Evolutionary conservation across 208 protist species (phyloP).

Genomic region (Leptomonas pyrrhocoris): DNA sequence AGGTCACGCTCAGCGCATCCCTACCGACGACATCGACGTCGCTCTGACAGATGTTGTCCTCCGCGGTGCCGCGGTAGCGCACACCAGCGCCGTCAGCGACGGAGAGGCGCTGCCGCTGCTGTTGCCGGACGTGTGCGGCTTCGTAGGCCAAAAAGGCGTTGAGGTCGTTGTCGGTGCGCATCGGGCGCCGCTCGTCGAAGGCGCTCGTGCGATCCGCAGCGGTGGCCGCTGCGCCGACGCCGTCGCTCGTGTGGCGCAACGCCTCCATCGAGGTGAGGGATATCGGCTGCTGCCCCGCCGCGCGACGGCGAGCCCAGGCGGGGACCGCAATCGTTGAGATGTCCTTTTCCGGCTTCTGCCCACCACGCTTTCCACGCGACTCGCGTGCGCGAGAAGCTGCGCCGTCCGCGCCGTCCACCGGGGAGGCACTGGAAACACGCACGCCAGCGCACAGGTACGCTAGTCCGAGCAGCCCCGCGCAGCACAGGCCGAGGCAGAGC

Average conservation of each 20-base stretch:
- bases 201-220: constrained; percentile 2
- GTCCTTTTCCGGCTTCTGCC: neutral
- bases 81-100: neutral
- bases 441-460: constrained; percentile 21
- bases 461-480: constrained; percentile 28
- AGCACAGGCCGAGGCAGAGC: constrained; percentile 23
- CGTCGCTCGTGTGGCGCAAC: neutral
- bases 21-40: neutral
- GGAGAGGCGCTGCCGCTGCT: neutral
- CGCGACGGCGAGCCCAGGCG: constrained; percentile 23
- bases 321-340: constrained; percentile 32
- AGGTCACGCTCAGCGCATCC: constrained; percentile 9
- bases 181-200: constrained; percentile 36
- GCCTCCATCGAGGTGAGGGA: neutral
- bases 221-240: neutral
- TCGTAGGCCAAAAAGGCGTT: constrained; percentile 43
- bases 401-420: neutral
- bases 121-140: constrained; percentile 20
- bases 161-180: constrained; percentile 46
- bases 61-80: constrained; percentile 6
- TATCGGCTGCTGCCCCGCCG: neutral
- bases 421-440: too few species aligned
- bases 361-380: neutral
- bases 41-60: neutral
- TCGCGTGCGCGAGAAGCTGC: neutral